These are phyloP conservation scores for Voacanga thouarsii DNA, from an alignment of 257 asterid genomes.

Conservation along the genomic window DNA sequence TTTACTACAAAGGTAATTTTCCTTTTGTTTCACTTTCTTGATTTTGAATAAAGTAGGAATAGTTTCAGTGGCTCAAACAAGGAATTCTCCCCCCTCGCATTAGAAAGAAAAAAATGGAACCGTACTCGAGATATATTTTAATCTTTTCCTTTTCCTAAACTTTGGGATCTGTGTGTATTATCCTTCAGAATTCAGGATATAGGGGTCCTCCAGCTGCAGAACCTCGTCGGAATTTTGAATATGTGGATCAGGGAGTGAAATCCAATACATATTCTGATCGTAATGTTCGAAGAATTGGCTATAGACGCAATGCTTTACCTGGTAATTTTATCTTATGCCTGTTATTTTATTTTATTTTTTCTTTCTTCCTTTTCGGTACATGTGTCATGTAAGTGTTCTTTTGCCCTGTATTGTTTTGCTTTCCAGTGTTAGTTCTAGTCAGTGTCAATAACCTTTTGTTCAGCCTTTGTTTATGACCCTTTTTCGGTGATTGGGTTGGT, in stretches of 20 bases:
- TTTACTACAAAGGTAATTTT: background rate
- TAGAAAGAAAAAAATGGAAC: background rate
- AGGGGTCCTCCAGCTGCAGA: conserved; percentile 50
- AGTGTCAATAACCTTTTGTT: background rate
- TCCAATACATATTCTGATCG: conserved; percentile 44
- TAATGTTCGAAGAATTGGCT: conserved; percentile 52
- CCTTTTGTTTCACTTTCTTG: conserved; percentile 1
- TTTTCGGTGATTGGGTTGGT: background rate
- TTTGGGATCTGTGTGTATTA: conserved; percentile 12
- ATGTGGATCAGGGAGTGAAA: conserved; percentile 37
- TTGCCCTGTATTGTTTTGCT: background rate
- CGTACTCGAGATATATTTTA: background rate
- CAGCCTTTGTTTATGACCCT: background rate
- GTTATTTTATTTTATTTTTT: background rate
- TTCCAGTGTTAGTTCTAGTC: background rate
- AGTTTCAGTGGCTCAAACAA: background rate
- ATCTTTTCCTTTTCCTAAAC: background rate
- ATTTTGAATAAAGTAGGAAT: background rate
- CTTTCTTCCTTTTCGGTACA: background rate
- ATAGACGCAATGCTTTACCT: conserved; percentile 46
- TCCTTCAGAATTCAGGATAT: conserved; percentile 52
- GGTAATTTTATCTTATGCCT: conserved; percentile 39
- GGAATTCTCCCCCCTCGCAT: background rate
- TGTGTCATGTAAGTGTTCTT: background rate
- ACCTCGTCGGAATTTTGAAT: conserved; percentile 36